Percentiles rank a stretch among this genome's conserved stretches.
Evolutionary conservation across 2,329 filamentous ascomycete species (phyloP).

Genomic region (Knoxdaviesia proteae): DNA sequence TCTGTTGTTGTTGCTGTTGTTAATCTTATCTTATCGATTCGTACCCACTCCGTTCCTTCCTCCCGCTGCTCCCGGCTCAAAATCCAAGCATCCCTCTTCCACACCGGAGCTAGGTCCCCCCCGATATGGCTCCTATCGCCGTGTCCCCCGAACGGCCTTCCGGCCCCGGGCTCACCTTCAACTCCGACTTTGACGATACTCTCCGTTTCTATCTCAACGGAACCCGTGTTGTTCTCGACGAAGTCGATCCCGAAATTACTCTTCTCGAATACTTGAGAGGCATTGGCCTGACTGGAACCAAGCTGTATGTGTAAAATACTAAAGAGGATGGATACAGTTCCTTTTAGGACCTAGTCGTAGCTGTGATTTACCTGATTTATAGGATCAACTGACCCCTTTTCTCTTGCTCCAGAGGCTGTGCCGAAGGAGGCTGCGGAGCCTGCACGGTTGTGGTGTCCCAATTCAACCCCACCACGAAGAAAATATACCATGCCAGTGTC

Average conservation of each 20-base stretch:
- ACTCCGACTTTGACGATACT: slow-evolving; percentile 65
- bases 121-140: too few relatives aligned
- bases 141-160: too few relatives aligned
- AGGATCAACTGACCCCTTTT: too few relatives aligned
- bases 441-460: slow-evolving; percentile 92
- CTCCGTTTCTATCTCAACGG: slow-evolving; percentile 89
- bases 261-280: slow-evolving; percentile 83
- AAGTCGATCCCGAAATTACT: slow-evolving; percentile 78
- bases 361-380: too few relatives aligned
- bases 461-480: slow-evolving; percentile 75
- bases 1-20: too few relatives aligned
- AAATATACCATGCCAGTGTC: slow-evolving; percentile 89
- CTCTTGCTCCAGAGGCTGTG: slow-evolving; percentile 43
- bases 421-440: slow-evolving; percentile 88
- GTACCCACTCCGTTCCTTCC: too few relatives aligned
- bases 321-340: too few relatives aligned
- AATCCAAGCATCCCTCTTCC: too few relatives aligned
- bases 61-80: too few relatives aligned
- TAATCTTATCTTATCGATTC: too few relatives aligned
- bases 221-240: slow-evolving; percentile 67
- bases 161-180: slow-evolving; percentile 22
- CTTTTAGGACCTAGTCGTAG: too few relatives aligned
- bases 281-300: slow-evolving; percentile 85
- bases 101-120: too few relatives aligned
- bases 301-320: slow-evolving; percentile 32